These are phyloP conservation scores for Marasmius tenuissimus DNA, from an alignment of 1,284 basidiomycete species.

Conservation along the genomic window DNA sequence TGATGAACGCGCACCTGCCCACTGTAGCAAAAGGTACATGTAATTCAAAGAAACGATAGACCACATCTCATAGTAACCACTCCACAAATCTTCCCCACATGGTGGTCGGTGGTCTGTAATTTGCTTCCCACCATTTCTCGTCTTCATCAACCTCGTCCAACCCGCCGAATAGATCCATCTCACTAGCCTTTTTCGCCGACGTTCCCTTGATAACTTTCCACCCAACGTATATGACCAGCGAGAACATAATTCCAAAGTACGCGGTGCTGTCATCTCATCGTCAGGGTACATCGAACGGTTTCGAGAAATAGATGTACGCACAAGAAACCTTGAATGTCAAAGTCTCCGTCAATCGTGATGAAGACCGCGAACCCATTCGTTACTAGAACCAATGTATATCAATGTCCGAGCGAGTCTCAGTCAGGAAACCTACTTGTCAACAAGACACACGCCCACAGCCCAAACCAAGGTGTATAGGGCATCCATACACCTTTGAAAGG, in stretches of 20 bases:
- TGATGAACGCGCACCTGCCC: no score
- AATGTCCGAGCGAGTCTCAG: no score
- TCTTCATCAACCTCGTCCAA: slow-evolving; percentile 14
- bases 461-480: slow-evolving; percentile 13
- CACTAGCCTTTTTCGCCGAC: not conserved
- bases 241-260: slow-evolving; percentile 13
- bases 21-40: no score
- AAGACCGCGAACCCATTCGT: slow-evolving; percentile 16
- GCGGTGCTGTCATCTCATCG: slow-evolving; percentile 4
- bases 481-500: slow-evolving; percentile 12
- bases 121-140: slow-evolving; percentile 14
- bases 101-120: slow-evolving; percentile 11
- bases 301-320: not conserved
- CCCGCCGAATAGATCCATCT: slow-evolving; percentile 15
- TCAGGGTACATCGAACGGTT: not conserved
- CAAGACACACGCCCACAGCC: slow-evolving; percentile 12
- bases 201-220: slow-evolving; percentile 13
- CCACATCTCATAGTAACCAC: not conserved
- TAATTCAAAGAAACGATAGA: no score
- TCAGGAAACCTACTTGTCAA: not conserved
- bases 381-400: not conserved
- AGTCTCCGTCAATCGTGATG: slow-evolving; percentile 13
- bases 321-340: slow-evolving; percentile 15
- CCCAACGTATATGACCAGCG: not conserved
- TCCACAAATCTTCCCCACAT: slow-evolving; percentile 14